Percentiles rank a stretch among this genome's conserved stretches.
phyloP scores from a whole-genome alignment of 2,329 filamentous ascomycete species.

The Myriangium duriaei region DNA sequence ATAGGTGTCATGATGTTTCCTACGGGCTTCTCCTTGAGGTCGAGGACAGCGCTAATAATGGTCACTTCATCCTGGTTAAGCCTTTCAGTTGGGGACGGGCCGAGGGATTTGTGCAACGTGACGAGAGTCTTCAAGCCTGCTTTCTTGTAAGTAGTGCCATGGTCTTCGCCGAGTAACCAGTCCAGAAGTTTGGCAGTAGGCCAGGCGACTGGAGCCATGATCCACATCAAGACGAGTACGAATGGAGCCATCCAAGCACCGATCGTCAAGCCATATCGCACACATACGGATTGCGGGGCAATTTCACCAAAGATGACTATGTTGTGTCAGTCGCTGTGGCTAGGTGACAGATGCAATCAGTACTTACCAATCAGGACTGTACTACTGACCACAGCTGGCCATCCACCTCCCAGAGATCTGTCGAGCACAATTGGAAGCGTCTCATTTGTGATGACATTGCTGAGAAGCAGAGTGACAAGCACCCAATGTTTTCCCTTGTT shows the following conservation, averaged over 20 bases:
- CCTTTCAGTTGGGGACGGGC: constrained; percentile 68
- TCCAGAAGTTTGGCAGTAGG: constrained; percentile 93
- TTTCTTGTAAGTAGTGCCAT: constrained; percentile 96
- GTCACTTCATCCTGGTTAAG: constrained; percentile 96
- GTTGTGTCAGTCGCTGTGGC: constrained; percentile 13
- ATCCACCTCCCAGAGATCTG: constrained; percentile 82
- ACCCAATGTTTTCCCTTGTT: constrained; percentile 96
- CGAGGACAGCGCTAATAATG: constrained; percentile 92
- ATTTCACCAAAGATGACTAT: constrained; percentile 96
- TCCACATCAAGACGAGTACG: constrained; percentile 80
- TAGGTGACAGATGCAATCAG: background rate
- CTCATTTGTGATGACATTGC: constrained; percentile 97
- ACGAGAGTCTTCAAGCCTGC: constrained; percentile 93
- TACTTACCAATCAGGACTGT: constrained; percentile 79
- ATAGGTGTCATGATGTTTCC: constrained; percentile 98
- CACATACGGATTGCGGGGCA: constrained; percentile 89
- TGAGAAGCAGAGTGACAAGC: constrained; percentile 79
- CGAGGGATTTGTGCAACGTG: constrained; percentile 83
- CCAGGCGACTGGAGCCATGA: constrained; percentile 82
- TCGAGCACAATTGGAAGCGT: constrained; percentile 91
- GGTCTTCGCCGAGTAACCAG: constrained; percentile 82
- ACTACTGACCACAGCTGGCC: constrained; percentile 85
- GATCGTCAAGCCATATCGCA: constrained; percentile 88
- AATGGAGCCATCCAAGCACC: constrained; percentile 86
- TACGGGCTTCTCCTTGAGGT: constrained; percentile 91